A percentile compares a stretch with the other conserved stretches of the same genome.
These are phyloP conservation scores for Gentiana straminea DNA, from an alignment of 257 asterid species.

Conservation along the genomic window DNA sequence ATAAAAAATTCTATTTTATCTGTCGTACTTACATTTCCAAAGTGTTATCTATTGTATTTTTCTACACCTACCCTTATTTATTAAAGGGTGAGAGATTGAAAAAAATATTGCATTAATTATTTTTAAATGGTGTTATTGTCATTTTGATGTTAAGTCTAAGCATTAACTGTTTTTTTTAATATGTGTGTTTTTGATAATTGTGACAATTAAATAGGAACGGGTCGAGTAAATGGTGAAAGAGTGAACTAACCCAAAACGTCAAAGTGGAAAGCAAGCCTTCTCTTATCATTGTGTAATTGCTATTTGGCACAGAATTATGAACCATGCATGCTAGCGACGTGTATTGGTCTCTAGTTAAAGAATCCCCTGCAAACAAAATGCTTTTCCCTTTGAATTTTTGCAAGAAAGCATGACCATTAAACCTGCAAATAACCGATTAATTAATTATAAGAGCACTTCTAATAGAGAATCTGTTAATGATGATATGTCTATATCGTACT, in stretches of 20 bases:
- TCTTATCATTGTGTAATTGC: slow-evolving; percentile 5
- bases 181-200: no score
- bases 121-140: neutral
- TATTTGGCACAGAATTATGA: slow-evolving; percentile 11
- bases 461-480: neutral
- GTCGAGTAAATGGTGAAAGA: neutral
- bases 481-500: no score
- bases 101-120: neutral
- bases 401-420: slow-evolving; percentile 13
- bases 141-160: neutral
- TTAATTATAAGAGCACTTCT: neutral
- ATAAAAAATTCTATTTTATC: no score
- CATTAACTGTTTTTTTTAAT: no score
- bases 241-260: slow-evolving; percentile 7
- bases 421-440: slow-evolving; percentile 5
- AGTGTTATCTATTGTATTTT: no score
- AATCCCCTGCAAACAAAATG: slow-evolving; percentile 28
- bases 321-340: slow-evolving; percentile 20
- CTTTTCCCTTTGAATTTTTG: slow-evolving; percentile 14
- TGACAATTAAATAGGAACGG: no score
- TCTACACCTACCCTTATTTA: no score
- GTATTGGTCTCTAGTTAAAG: slow-evolving; percentile 17
- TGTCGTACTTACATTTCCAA: no score
- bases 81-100: no score
- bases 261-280: slow-evolving; percentile 6